Base-by-base conservation (phyloP, 768 basidiomycete species). In the Suillus ampliporus region DNA sequence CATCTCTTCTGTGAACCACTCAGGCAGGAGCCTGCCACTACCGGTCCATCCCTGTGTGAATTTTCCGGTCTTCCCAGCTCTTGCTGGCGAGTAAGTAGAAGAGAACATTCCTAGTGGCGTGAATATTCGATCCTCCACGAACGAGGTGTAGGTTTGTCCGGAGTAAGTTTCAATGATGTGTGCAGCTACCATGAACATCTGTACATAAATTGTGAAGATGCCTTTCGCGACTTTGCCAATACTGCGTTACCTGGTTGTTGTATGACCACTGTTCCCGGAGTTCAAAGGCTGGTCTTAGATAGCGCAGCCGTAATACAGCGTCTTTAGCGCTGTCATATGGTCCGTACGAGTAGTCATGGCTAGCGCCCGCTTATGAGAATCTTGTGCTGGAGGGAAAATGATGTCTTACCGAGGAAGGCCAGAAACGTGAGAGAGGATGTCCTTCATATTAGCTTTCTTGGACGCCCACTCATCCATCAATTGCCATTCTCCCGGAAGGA, bases 391-490 rank as follows among this genome's bases (percentile, higher is more conserved):
- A 2, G 2, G 19, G 6, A 50, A 2, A 23, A n/a, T 26, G 17
- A 46, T 15, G 17, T 13, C 60, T 5, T 26, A 80, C 80, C 77
- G 68, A 3, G 73, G 72, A 13, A 84, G 5, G 7, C 82, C 83
- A 35, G 79, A 76, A 11, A 77, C 71, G 31, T 82, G 82, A 4
- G 80, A 70, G 19, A 82, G 63, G 1, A 77, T 70, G 61, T 83
- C 82, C 5, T 71, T 67, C 13, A 83, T 11, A 50, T 72, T 78
- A 0, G 76, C 77, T 58, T 71, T 75, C 57, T 73, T 64, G 17
- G 69, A 77, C 0, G 81, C 79, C 74, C 76, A 80, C n/a, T 74
- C 65, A 64, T 84, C 80, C 66, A 72, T 71, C 19, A 83, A 74
- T 60, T 66, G 56, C 82, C 83, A 84, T 14, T 71, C 63, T 17